Base-by-base conservation (phyloP, 768 basidiomycete genomes). In the Strobilomyces confusus region DNA sequence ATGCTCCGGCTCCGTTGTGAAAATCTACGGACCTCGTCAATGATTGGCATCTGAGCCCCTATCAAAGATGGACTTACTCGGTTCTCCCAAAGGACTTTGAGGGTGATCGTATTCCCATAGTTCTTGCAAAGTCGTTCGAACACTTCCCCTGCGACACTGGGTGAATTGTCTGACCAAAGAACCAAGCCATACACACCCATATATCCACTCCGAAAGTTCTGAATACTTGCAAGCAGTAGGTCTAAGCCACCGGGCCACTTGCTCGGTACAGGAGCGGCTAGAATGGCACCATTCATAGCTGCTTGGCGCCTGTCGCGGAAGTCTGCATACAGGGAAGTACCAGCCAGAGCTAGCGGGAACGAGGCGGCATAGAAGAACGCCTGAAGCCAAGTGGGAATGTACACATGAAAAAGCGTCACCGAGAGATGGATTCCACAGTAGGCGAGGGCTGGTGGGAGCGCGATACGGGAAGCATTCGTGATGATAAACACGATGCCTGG, bases 1-100 rank as follows among this genome's bases (percentile, higher is more conserved):
- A 43, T 79, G 68, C 37, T 77, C 77, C 5, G 80, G 80, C 49
- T 81, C 80, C 9, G 59, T 56, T 1, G 79, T 80, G 12, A 80
- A 58, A 48, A 80, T 60, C 77, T 79, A 49, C 9, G 26, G 20
- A 34, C 32, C 6, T 32, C 22, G 25, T 41, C 32, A 45, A 34
- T 30, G 29, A 56, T 32, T 30, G n/a, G 43, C 20, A 6, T 34
- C 34, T n/a, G 40, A 26, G 37, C 32, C 41, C n/a, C 49, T 38
- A 56, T 48, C 45, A 30, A 48, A n/a, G 11, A 30, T 15, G 48
- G 13, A 61, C 72, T 13, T 44, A 70, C 77, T 63, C 68, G 63
- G 44, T 73, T 63, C 44, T 76, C 71, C 51, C 70, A 75, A 32
- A 79, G 62, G 7, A 74, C 54, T 13, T 63, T 61, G 11, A 73